Evolutionary conservation across 225 moss, liverwort and hornwort genomes (phyloP).

Genomic region (Thuidium tamariscinum): DNA sequence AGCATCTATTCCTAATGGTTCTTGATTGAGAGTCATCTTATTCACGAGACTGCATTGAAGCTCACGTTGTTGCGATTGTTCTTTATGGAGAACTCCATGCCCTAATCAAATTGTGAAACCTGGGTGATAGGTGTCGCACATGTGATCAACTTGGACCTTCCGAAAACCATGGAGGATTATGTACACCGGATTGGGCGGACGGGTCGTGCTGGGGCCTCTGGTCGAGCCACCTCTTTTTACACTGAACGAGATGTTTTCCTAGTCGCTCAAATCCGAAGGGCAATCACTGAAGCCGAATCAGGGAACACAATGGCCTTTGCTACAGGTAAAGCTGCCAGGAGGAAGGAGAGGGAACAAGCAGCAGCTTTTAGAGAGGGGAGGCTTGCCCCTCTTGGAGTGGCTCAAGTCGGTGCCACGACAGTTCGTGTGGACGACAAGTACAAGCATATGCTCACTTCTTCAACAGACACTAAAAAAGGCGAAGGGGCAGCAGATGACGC

Average conservation of each 20-base stretch:
- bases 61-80: neutral
- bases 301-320: constrained; percentile 96
- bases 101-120: neutral
- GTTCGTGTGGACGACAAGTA: constrained; percentile 96
- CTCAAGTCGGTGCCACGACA: constrained; percentile 71
- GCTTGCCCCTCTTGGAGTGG: constrained; percentile 53
- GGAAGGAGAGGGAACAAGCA: constrained; percentile 95
- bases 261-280: constrained; percentile 95
- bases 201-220: constrained; percentile 90
- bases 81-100: neutral
- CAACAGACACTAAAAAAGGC: constrained; percentile 61
- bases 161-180: constrained; percentile 97
- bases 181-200: constrained; percentile 99
- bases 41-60: neutral
- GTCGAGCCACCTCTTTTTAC: constrained; percentile 93
- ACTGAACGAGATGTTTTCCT: constrained; percentile 94
- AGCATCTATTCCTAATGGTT: neutral
- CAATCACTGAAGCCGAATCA: constrained; percentile 95
- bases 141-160: constrained; percentile 96
- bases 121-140: constrained; percentile 78
- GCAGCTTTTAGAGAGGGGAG: constrained; percentile 91
- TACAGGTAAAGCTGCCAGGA: constrained; percentile 93
- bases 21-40: neutral
- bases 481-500: constrained; percentile 97
- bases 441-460: constrained; percentile 86